Evolutionary conservation across 2,329 filamentous ascomycete species (phyloP).

Genomic region (Pseudogymnoascus sp.): DNA sequence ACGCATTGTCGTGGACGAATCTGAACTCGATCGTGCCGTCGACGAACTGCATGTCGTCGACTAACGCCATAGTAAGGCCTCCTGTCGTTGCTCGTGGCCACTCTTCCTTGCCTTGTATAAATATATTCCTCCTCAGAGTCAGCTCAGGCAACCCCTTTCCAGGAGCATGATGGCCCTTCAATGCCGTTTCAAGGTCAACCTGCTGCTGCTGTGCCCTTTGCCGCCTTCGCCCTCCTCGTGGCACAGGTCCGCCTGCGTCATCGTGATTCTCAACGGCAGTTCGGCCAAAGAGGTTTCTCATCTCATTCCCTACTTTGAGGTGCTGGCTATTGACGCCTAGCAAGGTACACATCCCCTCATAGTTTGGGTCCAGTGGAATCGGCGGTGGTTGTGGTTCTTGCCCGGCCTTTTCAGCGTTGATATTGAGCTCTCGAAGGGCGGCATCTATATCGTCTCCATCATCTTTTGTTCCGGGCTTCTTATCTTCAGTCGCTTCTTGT

Average conservation of each 20-base stretch:
- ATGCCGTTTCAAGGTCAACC: slow-evolving; percentile 31
- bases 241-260: slow-evolving; percentile 33
- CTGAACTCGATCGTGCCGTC: slow-evolving; percentile 64
- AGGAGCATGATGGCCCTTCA: slow-evolving; percentile 36
- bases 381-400: slow-evolving; percentile 9
- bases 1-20: slow-evolving; percentile 66
- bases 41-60: slow-evolving; percentile 32
- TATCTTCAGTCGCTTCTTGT: slow-evolving; percentile 21
- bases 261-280: slow-evolving; percentile 49
- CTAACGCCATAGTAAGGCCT: slow-evolving; percentile 73
- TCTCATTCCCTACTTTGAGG: slow-evolving; percentile 83
- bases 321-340: slow-evolving; percentile 60
- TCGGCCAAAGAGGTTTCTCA: slow-evolving; percentile 67
- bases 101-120: slow-evolving; percentile 63
- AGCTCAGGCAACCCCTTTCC: slow-evolving; percentile 51
- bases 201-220: slow-evolving; percentile 36
- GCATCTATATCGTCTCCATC: slow-evolving; percentile 55
- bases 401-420: slow-evolving; percentile 26
- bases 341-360: slow-evolving; percentile 42
- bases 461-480: slow-evolving; percentile 24
- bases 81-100: slow-evolving; percentile 65
- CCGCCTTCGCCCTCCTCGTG: slow-evolving; percentile 33
- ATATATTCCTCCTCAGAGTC: slow-evolving; percentile 54
- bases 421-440: slow-evolving; percentile 51
- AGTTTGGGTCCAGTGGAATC: slow-evolving; percentile 28